A percentile compares a stretch with the other conserved stretches of the same genome.
Evolutionary conservation across 192 early-diverging fungal species (phyloP).

Genomic region (Linderina pennispora): DNA sequence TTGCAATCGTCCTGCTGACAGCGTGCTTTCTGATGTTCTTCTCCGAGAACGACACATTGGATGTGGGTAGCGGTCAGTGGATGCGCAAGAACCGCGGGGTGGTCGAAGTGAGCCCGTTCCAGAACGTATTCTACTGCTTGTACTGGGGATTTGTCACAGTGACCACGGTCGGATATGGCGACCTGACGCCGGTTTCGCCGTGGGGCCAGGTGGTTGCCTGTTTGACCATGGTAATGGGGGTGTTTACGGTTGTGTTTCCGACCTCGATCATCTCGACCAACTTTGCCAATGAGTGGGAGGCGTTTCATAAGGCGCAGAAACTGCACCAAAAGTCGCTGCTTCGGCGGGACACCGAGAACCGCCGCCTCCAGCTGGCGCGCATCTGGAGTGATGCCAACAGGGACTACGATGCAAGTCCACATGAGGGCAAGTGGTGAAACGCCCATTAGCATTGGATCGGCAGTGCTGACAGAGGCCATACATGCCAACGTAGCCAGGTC

Average conservation of each 20-base stretch:
- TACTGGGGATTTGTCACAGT: slow-evolving; percentile 53
- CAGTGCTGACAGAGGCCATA: background rate
- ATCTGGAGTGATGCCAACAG: slow-evolving; percentile 26
- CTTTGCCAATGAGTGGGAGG: slow-evolving; percentile 49
- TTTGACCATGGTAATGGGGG: slow-evolving; percentile 49
- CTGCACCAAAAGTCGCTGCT: slow-evolving; percentile 22
- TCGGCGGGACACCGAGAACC: slow-evolving; percentile 17
- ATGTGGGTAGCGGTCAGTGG: slow-evolving; percentile 21
- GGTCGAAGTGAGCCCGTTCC: slow-evolving; percentile 44
- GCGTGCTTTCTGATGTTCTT: slow-evolving; percentile 36
- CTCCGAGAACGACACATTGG: slow-evolving; percentile 38
- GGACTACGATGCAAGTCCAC: slow-evolving; percentile 3
- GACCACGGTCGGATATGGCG: slow-evolving; percentile 53
- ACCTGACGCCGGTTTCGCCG: slow-evolving; percentile 45
- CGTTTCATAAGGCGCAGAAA: slow-evolving; percentile 38
- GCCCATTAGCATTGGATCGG: no score
- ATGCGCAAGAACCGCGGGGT: slow-evolving; percentile 35
- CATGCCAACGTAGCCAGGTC: no score
- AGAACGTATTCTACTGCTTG: slow-evolving; percentile 46
- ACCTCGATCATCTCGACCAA: slow-evolving; percentile 54
- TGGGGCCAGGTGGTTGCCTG: slow-evolving; percentile 45
- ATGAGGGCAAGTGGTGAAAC: background rate
- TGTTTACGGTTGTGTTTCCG: slow-evolving; percentile 52
- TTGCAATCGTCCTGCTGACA: slow-evolving; percentile 24
- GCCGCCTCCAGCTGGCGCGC: slow-evolving; percentile 10